Percentiles rank a stretch among this genome's conserved stretches.
Evolutionary conservation across 345 rosid species (phyloP).

Genomic region (Arabidopsis arenosa): DNA sequence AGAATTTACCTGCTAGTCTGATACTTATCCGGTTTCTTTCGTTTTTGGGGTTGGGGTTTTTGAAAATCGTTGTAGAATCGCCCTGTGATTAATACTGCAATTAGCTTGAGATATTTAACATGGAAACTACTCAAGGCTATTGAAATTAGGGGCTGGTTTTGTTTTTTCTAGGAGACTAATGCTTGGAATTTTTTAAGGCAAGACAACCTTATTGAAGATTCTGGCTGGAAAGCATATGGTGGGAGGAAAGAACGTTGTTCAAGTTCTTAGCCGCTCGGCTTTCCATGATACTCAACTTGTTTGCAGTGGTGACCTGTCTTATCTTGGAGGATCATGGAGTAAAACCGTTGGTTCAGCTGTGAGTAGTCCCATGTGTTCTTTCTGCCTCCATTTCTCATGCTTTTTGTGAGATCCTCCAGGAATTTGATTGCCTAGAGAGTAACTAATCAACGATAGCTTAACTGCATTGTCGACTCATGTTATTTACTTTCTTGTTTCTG

Average conservation of each 20-base stretch:
- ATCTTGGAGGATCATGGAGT: conserved; percentile 94
- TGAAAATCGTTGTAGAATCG: not conserved
- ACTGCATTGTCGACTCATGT: not conserved
- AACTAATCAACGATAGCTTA: not conserved
- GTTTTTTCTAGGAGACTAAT: not conserved
- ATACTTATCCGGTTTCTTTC: not conserved
- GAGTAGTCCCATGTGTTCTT: conserved; percentile 42
- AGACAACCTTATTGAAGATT: conserved; percentile 84
- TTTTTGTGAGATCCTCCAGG: not conserved
- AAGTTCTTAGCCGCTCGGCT: conserved; percentile 75
- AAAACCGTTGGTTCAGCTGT: conserved; percentile 90
- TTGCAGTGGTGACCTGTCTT: conserved; percentile 85
- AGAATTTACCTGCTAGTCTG: not conserved
- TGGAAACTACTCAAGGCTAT: not conserved
- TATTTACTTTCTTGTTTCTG: not conserved
- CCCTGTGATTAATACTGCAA: not conserved
- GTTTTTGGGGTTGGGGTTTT: not conserved
- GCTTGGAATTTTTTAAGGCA: conserved; percentile 53
- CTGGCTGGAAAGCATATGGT: conserved; percentile 96
- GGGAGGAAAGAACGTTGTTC: conserved; percentile 84
- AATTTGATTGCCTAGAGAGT: not conserved
- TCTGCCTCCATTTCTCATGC: not conserved
- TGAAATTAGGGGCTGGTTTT: not conserved
- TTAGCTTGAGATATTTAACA: not conserved
- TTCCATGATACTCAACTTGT: conserved; percentile 91